Evolutionary conservation across 352 stramenopile species (phyloP), one percentile per base, ranked within the genome.

Genomic region (Phytophthora constricta): DNA sequence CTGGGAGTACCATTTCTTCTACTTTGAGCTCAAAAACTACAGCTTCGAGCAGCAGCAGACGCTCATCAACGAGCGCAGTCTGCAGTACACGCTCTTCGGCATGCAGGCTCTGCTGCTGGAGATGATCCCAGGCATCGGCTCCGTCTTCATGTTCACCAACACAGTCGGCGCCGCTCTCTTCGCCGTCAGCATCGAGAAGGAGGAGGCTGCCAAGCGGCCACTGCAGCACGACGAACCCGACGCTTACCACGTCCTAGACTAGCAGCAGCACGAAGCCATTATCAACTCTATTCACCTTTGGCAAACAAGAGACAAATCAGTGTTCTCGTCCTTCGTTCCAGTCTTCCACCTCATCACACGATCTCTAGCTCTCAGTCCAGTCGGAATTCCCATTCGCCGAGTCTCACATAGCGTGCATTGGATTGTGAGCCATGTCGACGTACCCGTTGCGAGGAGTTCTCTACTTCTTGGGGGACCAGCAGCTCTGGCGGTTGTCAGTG

Each of bases 1-100:
- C 33, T 84, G 76, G 76, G 76, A 80, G 45, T 69, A 77, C 51
- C 73, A 81, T 31, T 55, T 80, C 49, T 78, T 73, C 61, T 81
- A 80, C 43, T 82, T 84, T 58, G 72, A 80, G 53, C 66, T 82
- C 50, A 73, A 74, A 34, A 64, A 65, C 17, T 72, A 65, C 42
- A 33, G 22, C 10, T 77, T 80, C 58, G 66, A 52, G 1, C 58
- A 81, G 34, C 76, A 84, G 39, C 67, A 74, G 51, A 56, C 53
- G 1, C 60, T 81, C 23, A 41, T 84, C 1, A 45, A 77, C 16
- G 37, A 58, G 25, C 69, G 62, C 55, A 55, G 61, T 37, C 20
- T 72, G 28, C 57, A 79, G 54, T 84, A 80, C 58, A 60, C 65
- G n/a, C n/a, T n/a, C n/a, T n/a, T n/a, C n/a, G n/a, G n/a, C 46